Evolutionary conservation across 192 early-diverging fungal species (phyloP).

Genomic region (Coemansia erecta): DNA sequence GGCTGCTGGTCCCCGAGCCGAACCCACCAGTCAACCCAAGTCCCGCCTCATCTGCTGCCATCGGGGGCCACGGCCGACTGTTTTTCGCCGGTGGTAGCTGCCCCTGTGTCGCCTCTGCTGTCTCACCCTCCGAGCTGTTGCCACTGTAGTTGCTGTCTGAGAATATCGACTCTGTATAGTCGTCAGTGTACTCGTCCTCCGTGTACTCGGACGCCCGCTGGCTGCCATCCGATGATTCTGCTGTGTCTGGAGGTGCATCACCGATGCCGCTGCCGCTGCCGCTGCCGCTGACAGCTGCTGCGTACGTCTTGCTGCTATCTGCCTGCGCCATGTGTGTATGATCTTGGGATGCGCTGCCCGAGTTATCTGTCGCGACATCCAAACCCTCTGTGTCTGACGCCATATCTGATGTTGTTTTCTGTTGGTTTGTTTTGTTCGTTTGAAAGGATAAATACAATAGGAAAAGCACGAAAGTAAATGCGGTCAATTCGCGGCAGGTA

Average conservation of each 20-base stretch:
- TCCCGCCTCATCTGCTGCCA: constrained; percentile 6
- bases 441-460: neutral
- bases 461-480: too few species aligned
- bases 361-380: neutral
- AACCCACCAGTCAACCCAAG: too few species aligned
- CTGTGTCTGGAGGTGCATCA: too few species aligned
- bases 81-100: neutral
- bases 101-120: neutral
- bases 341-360: neutral
- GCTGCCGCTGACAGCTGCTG: constrained; percentile 2
- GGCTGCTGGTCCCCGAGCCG: constrained; percentile 34
- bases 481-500: too few species aligned
- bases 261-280: too few species aligned
- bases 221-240: neutral
- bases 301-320: constrained; percentile 11
- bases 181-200: constrained; percentile 34
- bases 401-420: neutral
- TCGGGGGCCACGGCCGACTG: neutral
- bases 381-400: too few species aligned
- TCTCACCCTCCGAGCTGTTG: constrained; percentile 1
- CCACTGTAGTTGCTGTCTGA: constrained; percentile 41
- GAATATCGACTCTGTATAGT: constrained; percentile 41
- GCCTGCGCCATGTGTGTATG: too few species aligned
- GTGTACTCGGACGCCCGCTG: constrained; percentile 20
- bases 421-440: neutral